Evolutionary conservation across 78 protist species (phyloP), one percentile per base, ranked within the genome.

Genomic region (Diacronema lutheri): DNA sequence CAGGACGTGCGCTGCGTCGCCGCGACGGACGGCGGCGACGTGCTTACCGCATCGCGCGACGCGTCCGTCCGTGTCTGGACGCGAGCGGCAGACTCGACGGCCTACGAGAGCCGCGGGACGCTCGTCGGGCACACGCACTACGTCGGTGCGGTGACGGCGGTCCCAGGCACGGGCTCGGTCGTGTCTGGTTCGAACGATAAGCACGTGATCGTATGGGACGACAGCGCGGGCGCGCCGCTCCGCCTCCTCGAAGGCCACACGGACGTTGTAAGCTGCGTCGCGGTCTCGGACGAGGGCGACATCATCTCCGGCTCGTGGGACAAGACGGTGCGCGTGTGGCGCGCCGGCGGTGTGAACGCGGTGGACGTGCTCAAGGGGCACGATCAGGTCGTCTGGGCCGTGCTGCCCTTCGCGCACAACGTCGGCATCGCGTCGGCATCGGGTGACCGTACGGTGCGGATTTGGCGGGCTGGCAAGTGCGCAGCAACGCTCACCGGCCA

Each of bases 361-460:
- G 6, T 41, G 16, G 33, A 6, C 44, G n/a, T 61, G 29, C 44
- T 78, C n/a, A 78, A 23, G 26, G 83, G 83, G 38, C 83, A 78
- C 72, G 68, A 37, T 26, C 16, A 41, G 33, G 76, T 91, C 19
- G 85, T 93, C 0, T 93, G 96, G 96, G 68, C 88, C 23, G 94
- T 93, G 29, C 26, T 88, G 29, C 89, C 78, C 14, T 60, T 93
- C 31, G 88, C 68, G 31, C 79, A 93, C 57, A 92, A 92, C 21
- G 57, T 29, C 29, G 64, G n/a, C n/a, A 62, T 83, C 50, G 86
- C 88, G 38, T 68, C 91, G 19, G 96, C 89, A 21, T 77, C 89
- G 13, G 96, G 91, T 16, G 96, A 93, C 84, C 89, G 88, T 44
- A 88, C 95, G 23, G 89, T 93, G 16, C 84, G 83, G 11, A 64